Evolutionary conservation across 345 rosid genomes (phyloP).

Genomic region (Gossypium rotundifolium): DNA sequence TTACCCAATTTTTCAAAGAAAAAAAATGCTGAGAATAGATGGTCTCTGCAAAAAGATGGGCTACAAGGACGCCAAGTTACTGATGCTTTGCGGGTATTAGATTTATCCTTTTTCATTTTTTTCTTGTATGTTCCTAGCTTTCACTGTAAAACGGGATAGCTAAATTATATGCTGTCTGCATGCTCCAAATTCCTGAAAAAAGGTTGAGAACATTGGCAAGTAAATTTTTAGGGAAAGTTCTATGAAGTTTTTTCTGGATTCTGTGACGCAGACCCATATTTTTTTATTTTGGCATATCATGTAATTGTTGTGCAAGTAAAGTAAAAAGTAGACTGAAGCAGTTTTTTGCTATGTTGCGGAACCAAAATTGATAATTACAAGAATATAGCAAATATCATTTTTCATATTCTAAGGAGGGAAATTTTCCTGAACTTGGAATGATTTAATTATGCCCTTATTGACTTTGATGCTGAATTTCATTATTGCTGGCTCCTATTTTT

Average conservation of each 20-base stretch:
- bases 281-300: neutral
- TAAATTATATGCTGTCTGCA: neutral
- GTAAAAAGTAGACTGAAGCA: neutral
- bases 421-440: neutral
- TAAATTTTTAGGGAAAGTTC: neutral
- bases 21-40: slow-evolving; percentile 78
- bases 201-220: neutral
- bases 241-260: neutral
- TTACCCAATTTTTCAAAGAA: slow-evolving; percentile 77
- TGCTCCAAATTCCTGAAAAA: neutral
- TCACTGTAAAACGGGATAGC: neutral
- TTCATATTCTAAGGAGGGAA: neutral
- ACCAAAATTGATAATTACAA: neutral
- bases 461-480: neutral
- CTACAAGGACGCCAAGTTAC: slow-evolving; percentile 84
- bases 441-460: neutral
- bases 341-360: too few species aligned
- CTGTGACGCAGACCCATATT: neutral
- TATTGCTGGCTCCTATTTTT: slow-evolving; percentile 1
- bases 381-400: neutral
- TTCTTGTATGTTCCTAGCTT: neutral
- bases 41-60: slow-evolving; percentile 86
- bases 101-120: neutral
- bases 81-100: slow-evolving; percentile 61
- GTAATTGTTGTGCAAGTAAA: neutral